Percentiles rank a stretch among this genome's conserved stretches.
Conservation (phyloP, 768 basidiomycete species). For the Cyclocybe cylindracea region DNA sequence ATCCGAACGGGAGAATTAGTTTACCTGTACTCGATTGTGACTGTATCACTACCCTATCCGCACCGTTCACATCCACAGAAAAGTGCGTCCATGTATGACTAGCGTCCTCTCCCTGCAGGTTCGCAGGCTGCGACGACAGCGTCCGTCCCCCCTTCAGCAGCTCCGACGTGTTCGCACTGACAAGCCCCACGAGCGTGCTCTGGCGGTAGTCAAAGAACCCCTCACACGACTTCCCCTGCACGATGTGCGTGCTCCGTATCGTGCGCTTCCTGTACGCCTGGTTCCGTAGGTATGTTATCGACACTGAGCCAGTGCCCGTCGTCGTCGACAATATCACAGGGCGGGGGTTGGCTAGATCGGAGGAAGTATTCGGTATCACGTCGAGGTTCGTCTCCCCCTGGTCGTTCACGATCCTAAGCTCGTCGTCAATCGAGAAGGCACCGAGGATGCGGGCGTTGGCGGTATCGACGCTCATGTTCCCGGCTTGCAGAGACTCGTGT, state of each 20-base stretch:
- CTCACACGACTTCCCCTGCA: constrained; percentile 4
- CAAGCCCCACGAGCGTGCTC: too few species aligned
- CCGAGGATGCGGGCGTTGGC: constrained; percentile 56
- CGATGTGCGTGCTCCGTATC: constrained; percentile 41
- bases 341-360: constrained; percentile 26
- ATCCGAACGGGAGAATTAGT: not conserved
- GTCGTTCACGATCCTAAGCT: constrained; percentile 30
- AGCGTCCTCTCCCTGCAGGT: too few species aligned
- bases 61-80: not conserved
- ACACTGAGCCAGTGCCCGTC: constrained; percentile 50
- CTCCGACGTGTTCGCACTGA: too few species aligned
- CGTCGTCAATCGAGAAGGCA: constrained; percentile 38
- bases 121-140: too few species aligned
- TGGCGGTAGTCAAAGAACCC: too few species aligned
- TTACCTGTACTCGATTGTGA: not conserved
- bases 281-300: constrained; percentile 43
- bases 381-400: too few species aligned
- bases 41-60: too few species aligned
- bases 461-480: constrained; percentile 41
- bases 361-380: too few species aligned
- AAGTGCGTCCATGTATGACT: not conserved
- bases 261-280: constrained; percentile 37
- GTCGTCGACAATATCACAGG: constrained; percentile 41
- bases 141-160: too few species aligned
- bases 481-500: constrained; percentile 32